Conservation (phyloP, 495 filamentous ascomycete species). For the Saxophila tyrrhenica region DNA sequence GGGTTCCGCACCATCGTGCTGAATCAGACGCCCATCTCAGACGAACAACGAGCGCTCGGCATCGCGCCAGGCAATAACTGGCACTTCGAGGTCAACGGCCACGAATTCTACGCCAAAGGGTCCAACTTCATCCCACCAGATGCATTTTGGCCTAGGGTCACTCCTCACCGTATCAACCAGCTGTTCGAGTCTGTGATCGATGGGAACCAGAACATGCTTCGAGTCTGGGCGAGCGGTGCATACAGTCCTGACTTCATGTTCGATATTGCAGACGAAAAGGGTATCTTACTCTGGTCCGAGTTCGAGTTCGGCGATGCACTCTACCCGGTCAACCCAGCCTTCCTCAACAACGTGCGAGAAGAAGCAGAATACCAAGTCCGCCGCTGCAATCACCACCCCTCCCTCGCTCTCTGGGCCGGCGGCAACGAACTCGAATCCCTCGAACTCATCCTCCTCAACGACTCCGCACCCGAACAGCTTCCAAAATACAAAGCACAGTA, state of each 20-base stretch:
- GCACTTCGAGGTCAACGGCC: conserved; percentile 60
- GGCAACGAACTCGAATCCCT: conserved; percentile 53
- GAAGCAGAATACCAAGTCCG: conserved; percentile 55
- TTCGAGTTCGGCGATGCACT: conserved; percentile 55
- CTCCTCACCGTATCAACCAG: conserved; percentile 39
- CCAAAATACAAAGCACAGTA: conserved; percentile 44
- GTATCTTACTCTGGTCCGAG: conserved; percentile 55
- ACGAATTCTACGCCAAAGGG: conserved; percentile 55
- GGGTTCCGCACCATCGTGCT: conserved; percentile 60
- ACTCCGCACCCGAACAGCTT: conserved; percentile 36
- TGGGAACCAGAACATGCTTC: conserved; percentile 60
- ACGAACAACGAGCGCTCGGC: conserved; percentile 43
- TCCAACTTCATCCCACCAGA: conserved; percentile 58
- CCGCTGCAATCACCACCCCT: conserved; percentile 55
- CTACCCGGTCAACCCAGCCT: conserved; percentile 46
- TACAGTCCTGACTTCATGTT: conserved; percentile 60
- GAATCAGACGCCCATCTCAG: conserved; percentile 49
- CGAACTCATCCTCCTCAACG: conserved; percentile 38
- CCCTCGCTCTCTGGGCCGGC: conserved; percentile 51
- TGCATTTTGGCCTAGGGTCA: conserved; percentile 55
- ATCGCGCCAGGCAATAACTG: conserved; percentile 55
- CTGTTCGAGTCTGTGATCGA: conserved; percentile 46
- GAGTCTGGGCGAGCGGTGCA: conserved; percentile 53
- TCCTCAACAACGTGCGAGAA: conserved; percentile 46
- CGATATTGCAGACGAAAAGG: conserved; percentile 52